Evolutionary conservation across 2,329 filamentous ascomycete genomes (phyloP).

Genomic region (Nigrospora oryzae): DNA sequence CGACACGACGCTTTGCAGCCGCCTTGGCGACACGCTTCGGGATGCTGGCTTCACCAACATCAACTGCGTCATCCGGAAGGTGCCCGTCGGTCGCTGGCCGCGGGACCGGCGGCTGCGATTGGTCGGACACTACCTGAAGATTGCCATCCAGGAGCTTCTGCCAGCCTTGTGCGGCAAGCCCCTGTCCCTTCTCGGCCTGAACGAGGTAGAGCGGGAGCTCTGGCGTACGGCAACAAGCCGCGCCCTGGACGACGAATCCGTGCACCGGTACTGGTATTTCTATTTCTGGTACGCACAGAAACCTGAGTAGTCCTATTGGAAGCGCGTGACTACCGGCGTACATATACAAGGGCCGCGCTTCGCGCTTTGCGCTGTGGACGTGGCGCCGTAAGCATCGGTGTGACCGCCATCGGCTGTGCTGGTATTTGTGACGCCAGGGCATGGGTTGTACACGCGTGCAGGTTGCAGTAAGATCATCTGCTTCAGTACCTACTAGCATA

Average conservation of each 20-base stretch:
- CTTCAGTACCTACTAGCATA: too few species aligned
- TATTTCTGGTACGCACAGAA: slow-evolving; percentile 12
- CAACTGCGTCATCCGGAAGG: slow-evolving; percentile 9
- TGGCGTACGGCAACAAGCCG: slow-evolving; percentile 5
- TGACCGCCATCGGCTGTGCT: too few species aligned
- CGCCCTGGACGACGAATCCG: slow-evolving; percentile 5
- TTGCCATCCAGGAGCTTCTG: slow-evolving; percentile 8
- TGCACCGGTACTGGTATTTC: slow-evolving; percentile 11
- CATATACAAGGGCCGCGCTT: too few species aligned
- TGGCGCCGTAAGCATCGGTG: too few species aligned
- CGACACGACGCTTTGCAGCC: slow-evolving; percentile 24
- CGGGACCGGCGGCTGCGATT: slow-evolving; percentile 5
- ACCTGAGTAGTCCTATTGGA: neutral
- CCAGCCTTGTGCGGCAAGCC: slow-evolving; percentile 6
- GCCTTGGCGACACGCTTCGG: slow-evolving; percentile 19
- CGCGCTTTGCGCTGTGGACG: too few species aligned
- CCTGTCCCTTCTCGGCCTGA: slow-evolving; percentile 5
- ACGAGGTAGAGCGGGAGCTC: slow-evolving; percentile 9
- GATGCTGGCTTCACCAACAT: slow-evolving; percentile 28
- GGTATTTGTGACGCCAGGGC: too few species aligned
- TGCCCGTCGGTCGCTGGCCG: slow-evolving; percentile 7
- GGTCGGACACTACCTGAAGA: slow-evolving; percentile 8
- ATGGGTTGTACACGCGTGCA: too few species aligned
- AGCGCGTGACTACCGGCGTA: too few species aligned
- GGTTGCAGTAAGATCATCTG: too few species aligned